Base-by-base conservation (phyloP, 2,329 filamentous ascomycete genomes). In the Atkinsonella texensis region DNA sequence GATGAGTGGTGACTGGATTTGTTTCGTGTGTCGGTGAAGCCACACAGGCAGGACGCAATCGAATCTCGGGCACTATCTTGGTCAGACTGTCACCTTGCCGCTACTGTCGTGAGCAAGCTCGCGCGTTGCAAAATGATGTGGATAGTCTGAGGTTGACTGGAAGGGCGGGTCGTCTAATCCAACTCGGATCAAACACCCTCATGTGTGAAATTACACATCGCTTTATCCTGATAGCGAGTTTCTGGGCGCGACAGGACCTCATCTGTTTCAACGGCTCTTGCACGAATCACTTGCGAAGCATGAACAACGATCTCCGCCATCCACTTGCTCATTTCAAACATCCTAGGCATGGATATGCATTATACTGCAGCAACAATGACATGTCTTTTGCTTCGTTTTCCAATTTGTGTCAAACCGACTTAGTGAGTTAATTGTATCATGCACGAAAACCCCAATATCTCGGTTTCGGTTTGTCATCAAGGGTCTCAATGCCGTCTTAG, bases 231-330 rank as follows among this genome's bases (percentile, higher is more conserved):
- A 43, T 33, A 41, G 47, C 45, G 45, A 48, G 18, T 28, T 15
- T 44, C 31, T 15, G 48, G 4, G 6, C 28, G 49, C n/a, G 43
- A 47, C 48, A 43, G 46, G 40, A 54, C 44, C 47, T 11, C 40
- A 31, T 31, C 46, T 44, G 54, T 54, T 53, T 55, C 52, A 52
- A 46, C 35, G 33, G 28, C 28, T 40, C 51, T 10, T 28, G 43
- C 39, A 42, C 32, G 32, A 28, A 23, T 50, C 17, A 17, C 31
- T 43, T 43, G 15, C 12, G 31, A 42, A 48, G 49, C 51, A 53
- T 53, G 33, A 48, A 51, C 18, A 17, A n/a, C 32, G 12, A 6
- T 44, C 5, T 12, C 38, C 44, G 23, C 17, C 31, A 32, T 9
- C 44, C 45, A 47, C 50, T 48, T n/a, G 13, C 32, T 38, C n/a